Evolutionary conservation across 345 rosid genomes (phyloP).

Genomic region (Barbarea vulgaris): DNA sequence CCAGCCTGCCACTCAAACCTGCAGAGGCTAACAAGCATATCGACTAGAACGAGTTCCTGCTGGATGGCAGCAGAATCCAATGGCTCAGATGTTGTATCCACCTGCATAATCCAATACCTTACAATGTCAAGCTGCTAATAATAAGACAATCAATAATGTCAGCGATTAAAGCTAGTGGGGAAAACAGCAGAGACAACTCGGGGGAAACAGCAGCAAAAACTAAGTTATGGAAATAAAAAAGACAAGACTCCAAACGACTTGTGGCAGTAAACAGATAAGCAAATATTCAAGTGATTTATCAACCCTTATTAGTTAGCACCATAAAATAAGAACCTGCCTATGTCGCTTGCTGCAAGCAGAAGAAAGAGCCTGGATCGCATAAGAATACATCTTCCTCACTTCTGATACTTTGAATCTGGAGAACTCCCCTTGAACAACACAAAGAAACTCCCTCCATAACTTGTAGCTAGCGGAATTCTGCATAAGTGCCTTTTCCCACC

Average conservation of each 20-base stretch:
- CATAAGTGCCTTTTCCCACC: slow-evolving; percentile 85
- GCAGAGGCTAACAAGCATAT: slow-evolving; percentile 86
- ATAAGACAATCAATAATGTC: slow-evolving; percentile 8
- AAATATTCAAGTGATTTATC: slow-evolving; percentile 21
- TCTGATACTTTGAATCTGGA: slow-evolving; percentile 94
- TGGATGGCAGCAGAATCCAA: slow-evolving; percentile 53
- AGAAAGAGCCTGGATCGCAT: slow-evolving; percentile 87
- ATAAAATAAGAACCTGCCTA: slow-evolving; percentile 90
- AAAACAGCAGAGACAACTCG: not conserved
- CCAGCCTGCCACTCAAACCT: slow-evolving; percentile 98
- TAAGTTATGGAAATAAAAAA: slow-evolving; percentile 3
- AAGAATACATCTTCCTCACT: slow-evolving; percentile 83
- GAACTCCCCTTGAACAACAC: slow-evolving; percentile 78
- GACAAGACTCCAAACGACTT: slow-evolving; percentile 24
- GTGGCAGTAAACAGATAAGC: slow-evolving; percentile 8
- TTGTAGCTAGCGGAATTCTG: slow-evolving; percentile 73
- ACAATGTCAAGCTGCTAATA: slow-evolving; percentile 15
- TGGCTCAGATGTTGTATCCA: slow-evolving; percentile 48
- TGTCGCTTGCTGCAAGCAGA: slow-evolving; percentile 77
- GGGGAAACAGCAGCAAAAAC: too few species aligned
- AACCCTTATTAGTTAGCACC: slow-evolving; percentile 16
- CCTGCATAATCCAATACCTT: slow-evolving; percentile 54
- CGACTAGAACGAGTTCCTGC: slow-evolving; percentile 84
- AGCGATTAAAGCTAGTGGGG: not conserved
- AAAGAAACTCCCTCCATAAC: slow-evolving; percentile 88